Evolutionary conservation across 441 rosid species (phyloP).

Genomic region (Populus tomentosa): DNA sequence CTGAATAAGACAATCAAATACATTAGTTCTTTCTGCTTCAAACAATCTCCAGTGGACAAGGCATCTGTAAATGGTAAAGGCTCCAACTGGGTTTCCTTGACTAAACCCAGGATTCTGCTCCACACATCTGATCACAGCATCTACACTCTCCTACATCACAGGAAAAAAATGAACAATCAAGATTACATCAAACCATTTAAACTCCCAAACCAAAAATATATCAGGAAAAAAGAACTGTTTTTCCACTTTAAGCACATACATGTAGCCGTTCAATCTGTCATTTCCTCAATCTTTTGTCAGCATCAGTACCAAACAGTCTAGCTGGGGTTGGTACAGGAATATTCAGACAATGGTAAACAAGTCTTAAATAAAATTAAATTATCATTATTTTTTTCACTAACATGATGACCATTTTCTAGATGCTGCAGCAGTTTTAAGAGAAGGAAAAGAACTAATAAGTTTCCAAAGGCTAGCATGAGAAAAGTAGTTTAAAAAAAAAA

Average conservation of each 20-base stretch:
- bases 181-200: slow-evolving; percentile 17
- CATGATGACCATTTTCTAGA: slow-evolving; percentile 70
- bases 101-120: slow-evolving; percentile 64
- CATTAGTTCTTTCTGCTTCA: slow-evolving; percentile 88
- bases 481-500: background rate
- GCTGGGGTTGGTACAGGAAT: slow-evolving; percentile 31
- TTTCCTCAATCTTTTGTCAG: slow-evolving; percentile 35
- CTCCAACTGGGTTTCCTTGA: slow-evolving; percentile 78
- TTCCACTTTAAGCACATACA: slow-evolving; percentile 35
- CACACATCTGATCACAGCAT: slow-evolving; percentile 55
- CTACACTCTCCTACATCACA: slow-evolving; percentile 68
- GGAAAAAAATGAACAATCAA: background rate
- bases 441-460: slow-evolving; percentile 19
- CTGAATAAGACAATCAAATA: slow-evolving; percentile 90
- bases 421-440: slow-evolving; percentile 48
- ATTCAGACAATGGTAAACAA: background rate
- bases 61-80: slow-evolving; percentile 83
- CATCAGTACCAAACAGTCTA: slow-evolving; percentile 43
- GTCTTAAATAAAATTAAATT: slow-evolving; percentile 8
- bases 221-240: slow-evolving; percentile 9
- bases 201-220: slow-evolving; percentile 5
- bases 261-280: slow-evolving; percentile 58
- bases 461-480: background rate
- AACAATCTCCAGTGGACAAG: slow-evolving; percentile 85
- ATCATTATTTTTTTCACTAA: slow-evolving; percentile 33